Percentiles rank a stretch among this genome's conserved stretches.
Evolutionary conservation across 768 basidiomycete genomes (phyloP).

Genomic region (Cystofilobasidium capitatum): DNA sequence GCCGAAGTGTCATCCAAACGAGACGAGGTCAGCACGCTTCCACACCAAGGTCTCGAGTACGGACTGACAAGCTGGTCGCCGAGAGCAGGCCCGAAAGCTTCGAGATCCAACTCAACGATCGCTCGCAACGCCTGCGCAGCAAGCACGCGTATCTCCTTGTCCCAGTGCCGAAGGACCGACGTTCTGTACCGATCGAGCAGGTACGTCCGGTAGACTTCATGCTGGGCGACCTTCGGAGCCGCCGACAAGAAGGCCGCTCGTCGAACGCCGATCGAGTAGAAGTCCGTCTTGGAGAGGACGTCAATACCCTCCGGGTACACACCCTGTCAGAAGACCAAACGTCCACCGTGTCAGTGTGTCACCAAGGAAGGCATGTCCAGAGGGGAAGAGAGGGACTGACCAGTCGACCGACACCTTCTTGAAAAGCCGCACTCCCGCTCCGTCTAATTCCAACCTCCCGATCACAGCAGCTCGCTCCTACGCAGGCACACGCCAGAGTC

Average conservation of each 20-base stretch:
- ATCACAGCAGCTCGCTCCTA: conserved; percentile 77
- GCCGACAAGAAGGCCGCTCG: conserved; percentile 75
- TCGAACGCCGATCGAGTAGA: conserved; percentile 80
- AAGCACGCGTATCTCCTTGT: conserved; percentile 62
- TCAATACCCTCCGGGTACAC: conserved; percentile 91
- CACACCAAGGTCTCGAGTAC: neutral
- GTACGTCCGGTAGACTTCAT: conserved; percentile 59
- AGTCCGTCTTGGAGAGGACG: conserved; percentile 82
- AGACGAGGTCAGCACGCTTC: neutral
- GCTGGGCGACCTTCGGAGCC: conserved; percentile 78
- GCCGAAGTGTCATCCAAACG: no score
- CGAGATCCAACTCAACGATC: conserved; percentile 57
- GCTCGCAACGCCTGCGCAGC: conserved; percentile 64
- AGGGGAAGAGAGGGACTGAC: conserved; percentile 45
- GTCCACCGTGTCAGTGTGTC: neutral
- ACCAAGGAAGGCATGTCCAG: neutral
- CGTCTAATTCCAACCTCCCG: conserved; percentile 88
- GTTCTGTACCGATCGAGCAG: conserved; percentile 64
- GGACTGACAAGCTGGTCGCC: conserved; percentile 49
- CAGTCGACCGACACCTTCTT: conserved; percentile 89
- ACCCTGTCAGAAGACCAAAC: conserved; percentile 46
- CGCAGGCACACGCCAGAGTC: conserved; percentile 58
- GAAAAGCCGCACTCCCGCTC: conserved; percentile 94
- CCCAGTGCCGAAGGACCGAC: conserved; percentile 81
- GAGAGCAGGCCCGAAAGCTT: conserved; percentile 47